Evolutionary conservation across 1,284 basidiomycete genomes (phyloP).

Genomic region (Moesziomyces parantarcticus): DNA sequence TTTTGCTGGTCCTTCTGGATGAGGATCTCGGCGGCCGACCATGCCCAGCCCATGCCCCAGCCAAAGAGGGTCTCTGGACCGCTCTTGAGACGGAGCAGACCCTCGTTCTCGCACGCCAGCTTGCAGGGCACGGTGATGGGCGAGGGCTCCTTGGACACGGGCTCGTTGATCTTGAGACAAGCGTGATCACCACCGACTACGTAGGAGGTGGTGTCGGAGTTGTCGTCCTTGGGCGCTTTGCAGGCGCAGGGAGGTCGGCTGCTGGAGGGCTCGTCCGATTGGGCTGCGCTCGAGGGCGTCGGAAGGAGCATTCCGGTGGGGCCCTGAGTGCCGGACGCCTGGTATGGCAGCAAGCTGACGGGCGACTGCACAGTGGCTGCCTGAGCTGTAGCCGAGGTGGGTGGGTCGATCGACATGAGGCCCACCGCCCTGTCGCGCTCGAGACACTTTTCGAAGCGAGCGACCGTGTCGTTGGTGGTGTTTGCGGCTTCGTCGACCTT

Average conservation of each 20-base stretch:
- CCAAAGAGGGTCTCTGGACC: slow-evolving; percentile 62
- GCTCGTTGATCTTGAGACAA: slow-evolving; percentile 33
- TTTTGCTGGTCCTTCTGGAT: slow-evolving; percentile 36
- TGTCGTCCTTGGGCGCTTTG: slow-evolving; percentile 14
- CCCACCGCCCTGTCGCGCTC: slow-evolving; percentile 24
- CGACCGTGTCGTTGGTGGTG: slow-evolving; percentile 13
- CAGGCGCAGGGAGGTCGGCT: slow-evolving; percentile 35
- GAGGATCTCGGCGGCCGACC: slow-evolving; percentile 53
- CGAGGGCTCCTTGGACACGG: slow-evolving; percentile 30
- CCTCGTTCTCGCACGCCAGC: slow-evolving; percentile 37
- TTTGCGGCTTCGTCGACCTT: slow-evolving; percentile 29
- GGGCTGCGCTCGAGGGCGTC: slow-evolving; percentile 9
- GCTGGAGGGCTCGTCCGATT: slow-evolving; percentile 8
- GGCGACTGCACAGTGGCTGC: slow-evolving; percentile 7
- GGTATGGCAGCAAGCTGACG: slow-evolving; percentile 6
- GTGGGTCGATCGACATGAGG: slow-evolving; percentile 16
- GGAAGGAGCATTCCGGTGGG: slow-evolving; percentile 30
- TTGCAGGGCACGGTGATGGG: slow-evolving; percentile 35
- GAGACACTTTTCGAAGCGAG: slow-evolving; percentile 39
- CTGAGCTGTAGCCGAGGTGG: background rate
- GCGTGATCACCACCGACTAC: slow-evolving; percentile 9
- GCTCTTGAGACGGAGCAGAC: slow-evolving; percentile 52
- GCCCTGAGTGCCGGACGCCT: slow-evolving; percentile 1
- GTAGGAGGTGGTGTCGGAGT: slow-evolving; percentile 7
- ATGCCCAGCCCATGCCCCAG: slow-evolving; percentile 66